Evolutionary conservation across 73 alveolate genomes (phyloP).

Genomic region (Loxodes magnus): DNA sequence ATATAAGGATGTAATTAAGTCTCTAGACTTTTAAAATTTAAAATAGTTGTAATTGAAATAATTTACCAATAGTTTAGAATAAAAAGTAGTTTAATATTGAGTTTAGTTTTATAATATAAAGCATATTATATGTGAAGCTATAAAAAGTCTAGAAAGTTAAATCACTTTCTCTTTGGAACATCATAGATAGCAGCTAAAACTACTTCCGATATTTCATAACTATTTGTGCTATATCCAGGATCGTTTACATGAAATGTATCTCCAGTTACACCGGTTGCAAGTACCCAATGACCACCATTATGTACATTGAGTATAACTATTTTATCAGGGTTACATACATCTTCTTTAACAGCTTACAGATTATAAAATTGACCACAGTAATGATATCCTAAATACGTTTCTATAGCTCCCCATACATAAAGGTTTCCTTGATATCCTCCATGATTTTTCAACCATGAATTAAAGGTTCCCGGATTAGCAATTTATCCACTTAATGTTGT

Average conservation of each 20-base stretch:
- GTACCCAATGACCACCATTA: slow-evolving; percentile 52
- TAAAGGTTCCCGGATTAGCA: slow-evolving; percentile 28
- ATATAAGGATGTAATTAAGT: too few species aligned
- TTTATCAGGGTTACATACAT: neutral
- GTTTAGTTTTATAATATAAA: too few species aligned
- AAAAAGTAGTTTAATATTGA: too few species aligned
- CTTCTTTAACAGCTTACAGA: slow-evolving; percentile 9
- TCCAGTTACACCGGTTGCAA: slow-evolving; percentile 26
- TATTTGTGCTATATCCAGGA: slow-evolving; percentile 24
- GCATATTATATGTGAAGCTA: too few species aligned
- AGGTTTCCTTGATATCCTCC: slow-evolving; percentile 47
- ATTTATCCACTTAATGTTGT: slow-evolving; percentile 18
- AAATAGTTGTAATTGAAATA: too few species aligned
- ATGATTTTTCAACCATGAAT: slow-evolving; percentile 34
- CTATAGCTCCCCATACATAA: slow-evolving; percentile 48
- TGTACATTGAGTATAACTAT: slow-evolving; percentile 34
- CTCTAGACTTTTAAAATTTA: too few species aligned
- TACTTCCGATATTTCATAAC: slow-evolving; percentile 15
- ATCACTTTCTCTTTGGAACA: too few species aligned
- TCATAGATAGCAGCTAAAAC: slow-evolving; percentile 10
- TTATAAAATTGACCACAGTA: slow-evolving; percentile 7
- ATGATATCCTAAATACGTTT: slow-evolving; percentile 20
- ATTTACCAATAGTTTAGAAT: too few species aligned
- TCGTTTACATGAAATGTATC: slow-evolving; percentile 37
- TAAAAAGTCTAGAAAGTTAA: too few species aligned